Percentiles rank a stretch among this genome's conserved stretches.
Evolutionary conservation across 2,329 filamentous ascomycete species (phyloP).

Genomic region (Chaetomiaceae sp.): DNA sequence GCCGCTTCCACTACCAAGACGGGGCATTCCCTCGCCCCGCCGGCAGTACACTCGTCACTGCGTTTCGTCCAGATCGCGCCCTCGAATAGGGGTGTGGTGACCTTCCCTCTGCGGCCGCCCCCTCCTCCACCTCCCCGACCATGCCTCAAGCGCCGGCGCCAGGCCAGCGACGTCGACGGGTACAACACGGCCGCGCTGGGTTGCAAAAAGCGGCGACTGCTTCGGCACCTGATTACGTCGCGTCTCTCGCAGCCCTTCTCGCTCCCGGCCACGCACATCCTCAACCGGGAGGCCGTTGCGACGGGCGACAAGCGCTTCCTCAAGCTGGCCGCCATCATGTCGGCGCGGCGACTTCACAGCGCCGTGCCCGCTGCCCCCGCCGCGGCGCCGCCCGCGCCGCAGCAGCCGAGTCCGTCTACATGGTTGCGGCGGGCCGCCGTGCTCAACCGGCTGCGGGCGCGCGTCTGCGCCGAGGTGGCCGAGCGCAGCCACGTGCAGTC

Average conservation of each 20-base stretch:
- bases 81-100: neutral
- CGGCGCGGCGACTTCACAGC: slow-evolving; percentile 27
- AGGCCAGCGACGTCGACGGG: slow-evolving; percentile 53
- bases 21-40: neutral
- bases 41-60: neutral
- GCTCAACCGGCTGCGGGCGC: slow-evolving; percentile 53
- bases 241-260: slow-evolving; percentile 65
- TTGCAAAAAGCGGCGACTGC: slow-evolving; percentile 62
- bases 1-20: neutral
- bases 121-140: neutral
- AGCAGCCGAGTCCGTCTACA: slow-evolving; percentile 28
- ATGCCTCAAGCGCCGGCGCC: slow-evolving; percentile 44
- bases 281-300: slow-evolving; percentile 49
- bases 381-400: too few relatives aligned
- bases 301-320: slow-evolving; percentile 43
- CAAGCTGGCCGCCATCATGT: slow-evolving; percentile 40
- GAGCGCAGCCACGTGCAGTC: slow-evolving; percentile 29
- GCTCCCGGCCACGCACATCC: slow-evolving; percentile 61
- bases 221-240: slow-evolving; percentile 59
- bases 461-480: slow-evolving; percentile 36
- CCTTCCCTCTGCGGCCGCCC: slow-evolving; percentile 9
- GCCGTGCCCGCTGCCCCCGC: slow-evolving; percentile 2
- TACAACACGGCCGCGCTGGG: slow-evolving; percentile 43
- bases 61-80: neutral
- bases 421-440: slow-evolving; percentile 59